These are phyloP conservation scores for Phtheirospermum japonicum DNA, from an alignment of 257 asterid species.

Conservation along the genomic window DNA sequence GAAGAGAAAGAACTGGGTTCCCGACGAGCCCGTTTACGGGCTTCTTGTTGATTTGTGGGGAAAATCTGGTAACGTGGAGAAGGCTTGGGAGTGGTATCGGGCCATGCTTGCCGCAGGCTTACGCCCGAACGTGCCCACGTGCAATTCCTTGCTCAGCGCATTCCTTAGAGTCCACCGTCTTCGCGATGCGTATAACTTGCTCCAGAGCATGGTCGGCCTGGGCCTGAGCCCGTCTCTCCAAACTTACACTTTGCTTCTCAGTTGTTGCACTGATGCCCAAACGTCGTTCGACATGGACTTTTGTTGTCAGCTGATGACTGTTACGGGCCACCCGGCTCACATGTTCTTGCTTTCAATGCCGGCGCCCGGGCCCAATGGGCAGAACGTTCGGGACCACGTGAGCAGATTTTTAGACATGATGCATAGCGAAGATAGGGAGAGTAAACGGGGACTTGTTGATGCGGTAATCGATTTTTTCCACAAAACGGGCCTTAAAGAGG, in stretches of 20 bases:
- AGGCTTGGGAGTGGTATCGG: conserved; percentile 88
- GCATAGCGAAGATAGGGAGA: conserved; percentile 96
- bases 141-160: conserved; percentile 90
- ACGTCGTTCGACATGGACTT: conserved; percentile 66
- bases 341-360: conserved; percentile 79
- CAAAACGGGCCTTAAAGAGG: conserved; percentile 89
- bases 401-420: conserved; percentile 76
- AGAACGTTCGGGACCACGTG: conserved; percentile 78
- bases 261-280: conserved; percentile 88
- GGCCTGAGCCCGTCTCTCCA: conserved; percentile 83
- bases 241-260: conserved; percentile 87
- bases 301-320: conserved; percentile 77
- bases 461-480: conserved; percentile 89
- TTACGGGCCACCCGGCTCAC: conserved; percentile 87
- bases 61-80: conserved; percentile 78
- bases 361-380: conserved; percentile 79
- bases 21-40: conserved; percentile 95
- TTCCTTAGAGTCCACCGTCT: conserved; percentile 89
- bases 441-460: conserved; percentile 89
- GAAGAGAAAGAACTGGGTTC: conserved; percentile 91
- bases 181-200: conserved; percentile 69
- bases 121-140: conserved; percentile 89
- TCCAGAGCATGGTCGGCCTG: conserved; percentile 69
- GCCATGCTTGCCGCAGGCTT: conserved; percentile 82
- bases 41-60: conserved; percentile 95